Evolutionary conservation across 2,329 filamentous ascomycete genomes (phyloP), one percentile per base, ranked within the genome.

Genomic region (Lasiodiplodia citricola): DNA sequence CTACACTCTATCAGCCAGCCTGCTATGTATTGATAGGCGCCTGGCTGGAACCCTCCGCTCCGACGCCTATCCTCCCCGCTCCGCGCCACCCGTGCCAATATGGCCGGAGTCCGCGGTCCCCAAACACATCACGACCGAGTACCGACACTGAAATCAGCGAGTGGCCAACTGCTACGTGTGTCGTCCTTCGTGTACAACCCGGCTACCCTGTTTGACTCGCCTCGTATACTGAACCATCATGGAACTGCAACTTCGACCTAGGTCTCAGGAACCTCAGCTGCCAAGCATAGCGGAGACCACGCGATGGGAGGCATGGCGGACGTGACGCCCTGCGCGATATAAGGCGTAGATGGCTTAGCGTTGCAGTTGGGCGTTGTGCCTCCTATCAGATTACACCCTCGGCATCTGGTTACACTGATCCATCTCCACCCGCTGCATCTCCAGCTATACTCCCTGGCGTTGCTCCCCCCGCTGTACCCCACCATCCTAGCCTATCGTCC

Each of bases 401-500:
- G 13, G 56, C 35, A 18, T 11, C 57, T 50, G 14, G 41, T 18
- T 28, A 4, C 44, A 28, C 57, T 47, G 38, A 14, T 3, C 58
- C 31, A 62, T 50, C 57, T 62, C 57, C 47, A 35, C 35, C 21
- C 56, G 56, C 37, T n/a, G 57, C 23, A 23, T 18, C 47, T 44
- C 23, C 58, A 63, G 58, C 58, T 51, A 25, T 18, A 23, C 4
- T 23, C 3, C n/a, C 56, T 14, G 56, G 38, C 54, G 54, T 18
- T 11, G 55, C 28, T 28, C 28, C 28, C 28, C 28, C 28, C 28
- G 28, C 56, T 16, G 3, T 28, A 23, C 58, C 58, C 47, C 38
- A 8, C 23, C 58, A 63, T 51, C 58, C 58, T 51, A 51, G 58
- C 58, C 58, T 51, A 62, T 62, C 44, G 28, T 31, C 44, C 58